Base-by-base conservation (phyloP, 2,329 filamentous ascomycete genomes). In the Leptographium flavum region DNA sequence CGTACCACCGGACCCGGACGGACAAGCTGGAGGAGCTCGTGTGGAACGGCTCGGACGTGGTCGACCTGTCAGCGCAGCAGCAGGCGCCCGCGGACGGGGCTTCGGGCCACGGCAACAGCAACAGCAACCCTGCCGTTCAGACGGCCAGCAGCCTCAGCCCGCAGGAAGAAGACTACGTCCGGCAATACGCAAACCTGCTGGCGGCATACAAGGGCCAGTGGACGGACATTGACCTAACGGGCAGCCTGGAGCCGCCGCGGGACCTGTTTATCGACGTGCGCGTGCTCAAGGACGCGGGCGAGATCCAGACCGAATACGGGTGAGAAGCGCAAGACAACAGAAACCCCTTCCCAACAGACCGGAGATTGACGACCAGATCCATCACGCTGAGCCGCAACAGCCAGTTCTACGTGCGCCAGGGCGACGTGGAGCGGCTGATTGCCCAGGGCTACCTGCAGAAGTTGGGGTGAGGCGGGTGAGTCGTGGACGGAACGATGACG, bases 271-370 rank as follows among this genome's bases (percentile, higher is more conserved):
- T 98, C 56, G 92, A 98, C 61, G 92, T 98, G 31, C 73, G 92
- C 39, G 92, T 98, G 41, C 66, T 98, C 52, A 95, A 92, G 61
- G 92, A 98, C 67, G 92, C 90, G 1, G 92, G 93, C 5, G 92
- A 98, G 68, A 95, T 98, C 52, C 90, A 98, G 66, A 98, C 92
- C 0, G 93, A 98, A 70, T 98, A 98, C 59, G 92, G 92, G 83
- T 94, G 71, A 63, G 81, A 28, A 23, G 25, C 17, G 19, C n/a
- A 1, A 19, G 8, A 10, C n/a, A 17, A 23, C 8, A 22, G 13
- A 15, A 4, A 13, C 17, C 3, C 13, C 14, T 38, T 13, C 4
- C 36, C 25, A 8, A 25, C 36, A 14, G 22, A 2, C 28, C 11
- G 13, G 4, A 23, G 52, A 52, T 57, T 53, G 47, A 41, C 51